phyloP scores from a whole-genome alignment of 768 basidiomycete species.

The Crepidotus variabilis region DNA sequence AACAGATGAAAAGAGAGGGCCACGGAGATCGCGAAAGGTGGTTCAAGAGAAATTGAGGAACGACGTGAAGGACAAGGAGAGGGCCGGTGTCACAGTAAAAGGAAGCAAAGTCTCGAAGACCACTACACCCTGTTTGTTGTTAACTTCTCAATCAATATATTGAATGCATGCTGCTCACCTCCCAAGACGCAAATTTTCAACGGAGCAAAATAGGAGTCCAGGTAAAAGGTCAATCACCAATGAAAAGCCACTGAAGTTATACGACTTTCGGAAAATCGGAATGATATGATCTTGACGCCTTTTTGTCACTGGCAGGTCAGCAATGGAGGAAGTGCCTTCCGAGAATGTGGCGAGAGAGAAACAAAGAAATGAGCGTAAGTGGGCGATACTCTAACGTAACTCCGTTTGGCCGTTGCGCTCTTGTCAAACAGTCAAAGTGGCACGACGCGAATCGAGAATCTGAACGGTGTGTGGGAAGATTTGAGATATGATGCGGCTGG shows the following conservation, averaged over 20 bases:
- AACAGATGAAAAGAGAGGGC: not conserved
- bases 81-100: too few species aligned
- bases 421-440: not conserved
- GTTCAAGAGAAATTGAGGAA: too few species aligned
- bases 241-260: not conserved
- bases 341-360: not conserved
- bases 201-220: not conserved
- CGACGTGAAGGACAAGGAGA: too few species aligned
- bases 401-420: not conserved
- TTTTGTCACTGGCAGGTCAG: not conserved
- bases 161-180: not conserved
- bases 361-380: not conserved
- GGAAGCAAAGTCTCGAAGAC: too few species aligned
- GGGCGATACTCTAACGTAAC: not conserved
- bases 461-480: too few species aligned
- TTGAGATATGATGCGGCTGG: too few species aligned
- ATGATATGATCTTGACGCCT: not conserved
- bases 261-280: not conserved
- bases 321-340: not conserved
- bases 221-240: not conserved
- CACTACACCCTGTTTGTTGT: too few species aligned
- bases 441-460: not conserved
- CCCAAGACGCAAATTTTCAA: not conserved
- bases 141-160: not conserved
- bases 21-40: not conserved